Base-by-base conservation (phyloP, 2,329 filamentous ascomycete genomes). In the Hypoxylon sp. region DNA sequence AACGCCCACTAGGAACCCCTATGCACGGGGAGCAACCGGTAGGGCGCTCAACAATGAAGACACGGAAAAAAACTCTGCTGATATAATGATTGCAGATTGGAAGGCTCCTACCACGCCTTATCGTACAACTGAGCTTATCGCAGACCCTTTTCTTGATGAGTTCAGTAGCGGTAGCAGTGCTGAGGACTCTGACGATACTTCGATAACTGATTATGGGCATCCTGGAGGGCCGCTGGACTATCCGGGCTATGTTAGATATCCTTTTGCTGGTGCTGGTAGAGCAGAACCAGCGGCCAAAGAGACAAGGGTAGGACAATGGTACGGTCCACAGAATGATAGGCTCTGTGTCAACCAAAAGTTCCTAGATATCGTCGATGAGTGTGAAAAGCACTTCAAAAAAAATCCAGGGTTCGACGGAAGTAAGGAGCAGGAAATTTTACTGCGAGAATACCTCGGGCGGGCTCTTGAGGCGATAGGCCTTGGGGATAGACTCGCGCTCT, bases 391-490 rank as follows among this genome's bases (percentile, higher is more conserved):
- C 8, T 62, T 48, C 19, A 1, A 1, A 0, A 4, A 2, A 13
- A 7, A n/a, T 5, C 48, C 35, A 6, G 50, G 39, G n/a, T 65
- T 50, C 19, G 17, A 65, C 11, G 61, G 61, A 21, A 21, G 62
- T 1, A 1, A 1, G 5, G 4, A 54, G 13, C 21, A 59, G 39
- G n/a, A 10, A 2, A 1, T 13, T 11, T 7, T 3, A 2, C 21
- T 54, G 4, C n/a, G 3, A 11, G n/a, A 13, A 0, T 60, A 21
- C 19, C 58, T 70, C 19, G 3, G 2, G 4, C 0, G 11, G 13
- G 68, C 35, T 7, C 65, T 70, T 15, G 6, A 35, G 2, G 50
- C 58, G 6, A 35, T 68, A 17, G 53, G 54, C n/a, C n/a, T 70
- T 5, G 29, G 3, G 17, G 35, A 57, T 6, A 44, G 11, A 15